Evolutionary conservation across 2,329 filamentous ascomycete genomes (phyloP).

Genomic region (Davidsoniella eucalypti): DNA sequence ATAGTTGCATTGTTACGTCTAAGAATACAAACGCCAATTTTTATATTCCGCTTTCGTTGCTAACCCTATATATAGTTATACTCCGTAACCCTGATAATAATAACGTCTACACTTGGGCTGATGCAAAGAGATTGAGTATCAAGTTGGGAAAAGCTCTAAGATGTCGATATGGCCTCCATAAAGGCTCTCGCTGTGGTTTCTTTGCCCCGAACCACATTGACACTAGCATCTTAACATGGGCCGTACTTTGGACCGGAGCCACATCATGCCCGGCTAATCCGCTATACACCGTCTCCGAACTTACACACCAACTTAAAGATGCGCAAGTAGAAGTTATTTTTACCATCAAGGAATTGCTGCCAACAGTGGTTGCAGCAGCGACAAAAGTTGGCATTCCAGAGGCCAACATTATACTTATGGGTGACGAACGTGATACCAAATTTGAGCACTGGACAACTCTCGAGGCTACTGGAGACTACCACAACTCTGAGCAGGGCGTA

Average conservation of each 20-base stretch:
- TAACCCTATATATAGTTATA: constrained; percentile 39
- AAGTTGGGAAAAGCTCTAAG: constrained; percentile 71
- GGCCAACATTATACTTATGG: constrained; percentile 60
- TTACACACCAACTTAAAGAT: constrained; percentile 71
- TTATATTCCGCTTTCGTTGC: not conserved
- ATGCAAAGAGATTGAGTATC: constrained; percentile 47
- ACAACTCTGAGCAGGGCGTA: constrained; percentile 19
- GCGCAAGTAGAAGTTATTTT: constrained; percentile 57
- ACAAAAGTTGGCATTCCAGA: constrained; percentile 51
- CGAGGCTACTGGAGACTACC: constrained; percentile 19
- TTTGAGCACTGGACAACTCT: constrained; percentile 60
- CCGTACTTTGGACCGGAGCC: constrained; percentile 69
- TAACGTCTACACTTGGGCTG: constrained; percentile 50
- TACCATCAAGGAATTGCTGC: constrained; percentile 53
- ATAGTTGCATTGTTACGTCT: not conserved
- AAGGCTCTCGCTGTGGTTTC: constrained; percentile 66
- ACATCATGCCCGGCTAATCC: constrained; percentile 76
- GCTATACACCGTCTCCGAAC: constrained; percentile 66
- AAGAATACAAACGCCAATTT: not conserved
- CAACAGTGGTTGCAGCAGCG: constrained; percentile 50
- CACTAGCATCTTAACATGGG: constrained; percentile 60
- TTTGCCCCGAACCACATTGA: constrained; percentile 82
- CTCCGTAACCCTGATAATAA: constrained; percentile 59
- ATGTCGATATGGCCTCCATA: constrained; percentile 59
- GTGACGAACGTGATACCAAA: constrained; percentile 45